Base-by-base conservation (phyloP, 257 asterid genomes). In the Scutellaria barbata region DNA sequence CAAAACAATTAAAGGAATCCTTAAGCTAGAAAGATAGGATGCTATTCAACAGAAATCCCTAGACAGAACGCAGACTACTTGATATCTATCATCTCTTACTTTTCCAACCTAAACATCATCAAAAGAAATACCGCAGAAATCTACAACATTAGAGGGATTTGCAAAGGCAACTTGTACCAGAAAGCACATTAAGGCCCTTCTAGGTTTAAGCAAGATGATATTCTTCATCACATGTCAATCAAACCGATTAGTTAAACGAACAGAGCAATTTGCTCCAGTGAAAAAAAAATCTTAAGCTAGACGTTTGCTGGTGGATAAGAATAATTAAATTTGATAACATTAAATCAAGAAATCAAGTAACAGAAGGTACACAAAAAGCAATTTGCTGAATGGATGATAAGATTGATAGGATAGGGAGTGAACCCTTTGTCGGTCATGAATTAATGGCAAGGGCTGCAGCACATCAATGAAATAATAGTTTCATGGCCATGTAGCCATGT, bases 121-220 rank as follows among this genome's bases (percentile, higher is more conserved):
- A 16, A 39, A 59, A 33, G 35, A 60, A 60, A 40, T 41, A 10
- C 39, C 52, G 10, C 10, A 8, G 53, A 16, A 5, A 35, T 62
- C 8, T 5, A 35, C 11, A 17, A 41, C 68, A 41, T 62, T 17
- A 41, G 39, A 16, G 51, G 68, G 68, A 42, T 62, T 7, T 9
- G 17, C 10, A 11, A 40, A 62, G 52, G 52, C 5, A 40, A 10
- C 20, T 41, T 41, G 17, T 41, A 17, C 35, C n/a, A 4, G 6
- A 40, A 61, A 40, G 67, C 9, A 33, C 30, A 14, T 40, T 18
- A 6, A 10, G 53, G 35, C 30, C 53, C 30, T 18, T 58, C 65
- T 58, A 58, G 65, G 22, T 35, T 41, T n/a, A 14, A 58, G 65
- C 13, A n/a, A n/a, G 46, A 58, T 33, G 46, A 35, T 20, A 35